These are phyloP conservation scores for Leishmania martiniquensis DNA, from an alignment of 208 protist species.

Conservation along the genomic window DNA sequence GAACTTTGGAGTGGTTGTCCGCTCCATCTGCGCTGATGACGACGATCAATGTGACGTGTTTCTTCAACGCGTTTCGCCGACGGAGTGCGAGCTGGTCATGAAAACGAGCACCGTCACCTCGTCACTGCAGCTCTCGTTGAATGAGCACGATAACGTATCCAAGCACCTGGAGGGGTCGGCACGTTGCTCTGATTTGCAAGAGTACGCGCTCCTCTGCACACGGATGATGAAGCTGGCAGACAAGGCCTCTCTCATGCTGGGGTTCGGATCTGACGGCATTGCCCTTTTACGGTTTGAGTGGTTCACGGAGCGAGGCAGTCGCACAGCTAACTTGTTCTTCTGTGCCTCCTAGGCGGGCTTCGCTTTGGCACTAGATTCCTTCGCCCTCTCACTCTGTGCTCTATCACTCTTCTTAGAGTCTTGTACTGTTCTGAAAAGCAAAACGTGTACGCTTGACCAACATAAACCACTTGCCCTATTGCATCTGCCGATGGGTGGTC, in stretches of 20 bases:
- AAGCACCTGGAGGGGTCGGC: slow-evolving; percentile 46
- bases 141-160: slow-evolving; percentile 9
- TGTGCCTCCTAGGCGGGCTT: slow-evolving; percentile 36
- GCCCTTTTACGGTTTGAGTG: slow-evolving; percentile 59
- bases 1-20: slow-evolving; percentile 54
- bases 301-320: slow-evolving; percentile 28
- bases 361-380: neutral
- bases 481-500: neutral
- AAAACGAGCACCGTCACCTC: slow-evolving; percentile 42
- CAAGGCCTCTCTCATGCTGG: slow-evolving; percentile 37
- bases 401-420: neutral
- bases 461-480: neutral
- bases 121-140: slow-evolving; percentile 30
- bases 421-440: slow-evolving; percentile 4
- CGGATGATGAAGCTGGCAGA: slow-evolving; percentile 17
- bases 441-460: neutral
- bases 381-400: neutral
- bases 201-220: slow-evolving; percentile 50
- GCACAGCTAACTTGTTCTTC: slow-evolving; percentile 58
- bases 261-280: slow-evolving; percentile 50
- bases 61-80: slow-evolving; percentile 38
- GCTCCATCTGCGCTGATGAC: slow-evolving; percentile 40
- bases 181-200: slow-evolving; percentile 47
- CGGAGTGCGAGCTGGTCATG: slow-evolving; percentile 28
- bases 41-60: slow-evolving; percentile 50